Base-by-base conservation (phyloP, 2,329 filamentous ascomycete species). In the Penicillium sp. region DNA sequence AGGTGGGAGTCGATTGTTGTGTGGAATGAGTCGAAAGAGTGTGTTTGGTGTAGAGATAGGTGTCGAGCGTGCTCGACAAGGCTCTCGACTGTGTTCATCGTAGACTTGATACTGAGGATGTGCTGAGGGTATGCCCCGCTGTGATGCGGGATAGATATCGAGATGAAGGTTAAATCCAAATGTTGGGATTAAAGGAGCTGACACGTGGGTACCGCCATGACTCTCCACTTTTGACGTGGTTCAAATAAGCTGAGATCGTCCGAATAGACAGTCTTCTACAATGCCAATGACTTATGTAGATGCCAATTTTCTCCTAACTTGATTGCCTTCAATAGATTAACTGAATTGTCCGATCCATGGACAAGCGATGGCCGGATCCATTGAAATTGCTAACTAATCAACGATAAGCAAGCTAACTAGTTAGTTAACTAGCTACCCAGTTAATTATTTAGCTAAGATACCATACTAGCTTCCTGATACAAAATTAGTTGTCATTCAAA, bases 1-100 rank as follows among this genome's bases (percentile, higher is more conserved):
- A 74, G 50, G 42, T 71, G 62, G 7, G 53, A 41, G 8, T 66
- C 52, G 13, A 72, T 54, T 3, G 59, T 40, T 4, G 64, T 55
- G 9, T 67, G 62, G 48, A 71, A 69, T 9, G 29, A 34, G 6
- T 55, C 54, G 27, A 58, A 40, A 8, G 41, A 35, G 10, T 47
- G 14, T 22, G 40, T n/a, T 10, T 39, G 42, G 18, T 47, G 50
- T n/a, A 59, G 42, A 3, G 49, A 47, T 4, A 59, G 40, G 14
- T 56, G 46, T 13, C 52, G 49, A 18, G 56, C 53, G 22, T 43
- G 49, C 4, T 59, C 55, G 4, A 58, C 54, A 9, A 59, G 51
- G 9, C 16, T 42, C 24, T 57, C 49, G 20, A 58, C 51, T 38
- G 51, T 50, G 16, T 55, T 50, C 56, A 59, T 59, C 16, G 23